Base-by-base conservation (phyloP, 2,329 filamentous ascomycete species). In the Ascochyta rabiei region DNA sequence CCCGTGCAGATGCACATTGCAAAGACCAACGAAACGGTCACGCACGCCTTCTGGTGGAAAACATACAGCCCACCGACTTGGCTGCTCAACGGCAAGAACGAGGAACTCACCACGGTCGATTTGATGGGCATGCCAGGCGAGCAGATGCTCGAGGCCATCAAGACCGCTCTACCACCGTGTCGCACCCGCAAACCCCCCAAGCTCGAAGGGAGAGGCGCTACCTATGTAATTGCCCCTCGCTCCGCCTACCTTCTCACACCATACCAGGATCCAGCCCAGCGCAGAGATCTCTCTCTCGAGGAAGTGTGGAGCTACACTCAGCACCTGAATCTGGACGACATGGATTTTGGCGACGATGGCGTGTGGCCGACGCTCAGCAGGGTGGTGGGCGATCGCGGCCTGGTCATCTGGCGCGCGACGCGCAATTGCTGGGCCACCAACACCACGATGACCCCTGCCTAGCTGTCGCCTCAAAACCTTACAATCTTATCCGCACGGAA, bases 61-160 rank as follows among this genome's bases (percentile, higher is more conserved):
- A 93, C 90, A 1, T 93, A 93, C 70, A 89, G 87, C 70, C 90
- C 90, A 16, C 90, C 90, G 0, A 87, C 89, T 31, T 93, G 90
- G 89, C 81, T 93, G 18, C 79, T 93, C 6, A 88, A 91, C 61
- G 87, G 88, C 48, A 89, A 89, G 73, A 91, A 89, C 61, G 83
- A 87, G 62, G 81, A 89, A 9, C 76, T 92, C n/a, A 81, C 77
- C 26, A 93, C 89, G 1, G 80, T 81, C 55, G 90, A 93, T 67
- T 79, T 92, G 18, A 92, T 91, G 86, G 88, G 89, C 4, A 83
- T 90, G 76, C 79, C 83, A 34, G 86, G 86, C 6, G 79, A 82
- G 2, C 63, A 77, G 6, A 80, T 93, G 69, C 74, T 91, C 1
- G 78, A 81, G 56, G 79, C 86, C 69, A 75, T 92, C 28, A 77